Conservation (phyloP, 2,329 filamentous ascomycete genomes). For the Gremmenia infestans region DNA sequence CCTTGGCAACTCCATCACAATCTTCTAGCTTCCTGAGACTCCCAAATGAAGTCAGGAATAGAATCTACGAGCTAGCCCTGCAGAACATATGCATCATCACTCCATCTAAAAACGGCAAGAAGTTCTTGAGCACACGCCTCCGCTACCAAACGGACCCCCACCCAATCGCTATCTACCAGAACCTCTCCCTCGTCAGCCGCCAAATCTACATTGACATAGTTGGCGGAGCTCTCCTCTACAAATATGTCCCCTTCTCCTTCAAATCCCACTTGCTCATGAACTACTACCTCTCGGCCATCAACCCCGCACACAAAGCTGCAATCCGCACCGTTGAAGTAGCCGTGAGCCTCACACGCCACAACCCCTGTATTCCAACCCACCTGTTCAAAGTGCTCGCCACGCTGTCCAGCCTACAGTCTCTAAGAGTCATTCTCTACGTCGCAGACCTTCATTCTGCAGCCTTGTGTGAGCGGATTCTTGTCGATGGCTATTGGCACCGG, state of each 20-base stretch:
- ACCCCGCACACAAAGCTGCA: constrained; percentile 6
- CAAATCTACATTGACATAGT: constrained; percentile 14
- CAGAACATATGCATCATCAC: not conserved
- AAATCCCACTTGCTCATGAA: not conserved
- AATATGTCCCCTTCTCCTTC: constrained; percentile 1
- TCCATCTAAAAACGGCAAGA: not conserved
- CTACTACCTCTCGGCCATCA: constrained; percentile 9
- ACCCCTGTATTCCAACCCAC: not conserved
- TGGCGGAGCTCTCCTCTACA: constrained; percentile 11
- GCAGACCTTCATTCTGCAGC: not conserved
- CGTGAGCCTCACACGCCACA: not conserved
- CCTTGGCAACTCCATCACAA: constrained; percentile 6
- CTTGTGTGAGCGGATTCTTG: not conserved
- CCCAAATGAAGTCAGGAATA: constrained; percentile 5
- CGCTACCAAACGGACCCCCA: not conserved
- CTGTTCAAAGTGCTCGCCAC: not conserved
- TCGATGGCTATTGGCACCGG: not conserved
- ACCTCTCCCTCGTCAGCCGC: constrained; percentile 7
- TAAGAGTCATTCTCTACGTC: not conserved
- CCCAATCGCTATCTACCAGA: not conserved
- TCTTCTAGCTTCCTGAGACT: not conserved
- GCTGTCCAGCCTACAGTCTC: not conserved
- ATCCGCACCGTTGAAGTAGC: not conserved
- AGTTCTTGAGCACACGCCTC: not conserved
- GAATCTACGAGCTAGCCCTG: constrained; percentile 7